Percentiles rank a stretch among this genome's conserved stretches.
phyloP scores from a whole-genome alignment of 495 filamentous ascomycete species.

The Penicillium coffeae region DNA sequence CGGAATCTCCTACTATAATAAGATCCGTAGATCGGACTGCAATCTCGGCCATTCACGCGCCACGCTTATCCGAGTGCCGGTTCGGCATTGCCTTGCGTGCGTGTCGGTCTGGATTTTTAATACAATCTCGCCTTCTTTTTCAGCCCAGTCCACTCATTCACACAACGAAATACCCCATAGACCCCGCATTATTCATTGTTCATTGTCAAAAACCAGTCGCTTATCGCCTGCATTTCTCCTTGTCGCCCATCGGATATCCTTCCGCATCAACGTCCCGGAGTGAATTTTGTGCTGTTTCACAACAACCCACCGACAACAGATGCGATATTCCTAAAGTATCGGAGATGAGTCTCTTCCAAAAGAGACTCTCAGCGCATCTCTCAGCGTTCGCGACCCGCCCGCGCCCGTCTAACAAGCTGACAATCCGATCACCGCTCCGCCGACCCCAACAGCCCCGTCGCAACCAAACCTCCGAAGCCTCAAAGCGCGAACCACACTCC shows the following conservation, averaged over 20 bases:
- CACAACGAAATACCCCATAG: not conserved
- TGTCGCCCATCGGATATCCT: constrained; percentile 9
- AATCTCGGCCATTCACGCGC: not conserved
- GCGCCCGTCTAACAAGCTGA: constrained; percentile 10
- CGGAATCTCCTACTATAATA: not conserved
- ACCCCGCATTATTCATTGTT: too few species aligned
- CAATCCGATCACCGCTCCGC: constrained; percentile 16
- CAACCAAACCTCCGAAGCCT: constrained; percentile 20
- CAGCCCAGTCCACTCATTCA: not conserved
- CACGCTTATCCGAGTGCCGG: not conserved
- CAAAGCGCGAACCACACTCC: constrained; percentile 8
- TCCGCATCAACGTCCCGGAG: too few species aligned
- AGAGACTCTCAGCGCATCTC: constrained; percentile 10
- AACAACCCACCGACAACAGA: not conserved
- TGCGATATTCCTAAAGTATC: constrained; percentile 3
- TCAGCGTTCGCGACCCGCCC: constrained; percentile 19
- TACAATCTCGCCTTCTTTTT: not conserved
- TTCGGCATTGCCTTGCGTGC: too few species aligned
- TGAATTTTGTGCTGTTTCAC: not conserved
- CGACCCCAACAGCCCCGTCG: constrained; percentile 26
- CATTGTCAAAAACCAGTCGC: not conserved
- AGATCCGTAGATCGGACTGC: not conserved
- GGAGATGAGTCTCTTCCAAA: constrained; percentile 21
- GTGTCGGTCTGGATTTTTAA: not conserved
- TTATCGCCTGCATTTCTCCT: not conserved